phyloP scores from a whole-genome alignment of 2,329 filamentous ascomycete genomes.

The Cercospora zeina region DNA sequence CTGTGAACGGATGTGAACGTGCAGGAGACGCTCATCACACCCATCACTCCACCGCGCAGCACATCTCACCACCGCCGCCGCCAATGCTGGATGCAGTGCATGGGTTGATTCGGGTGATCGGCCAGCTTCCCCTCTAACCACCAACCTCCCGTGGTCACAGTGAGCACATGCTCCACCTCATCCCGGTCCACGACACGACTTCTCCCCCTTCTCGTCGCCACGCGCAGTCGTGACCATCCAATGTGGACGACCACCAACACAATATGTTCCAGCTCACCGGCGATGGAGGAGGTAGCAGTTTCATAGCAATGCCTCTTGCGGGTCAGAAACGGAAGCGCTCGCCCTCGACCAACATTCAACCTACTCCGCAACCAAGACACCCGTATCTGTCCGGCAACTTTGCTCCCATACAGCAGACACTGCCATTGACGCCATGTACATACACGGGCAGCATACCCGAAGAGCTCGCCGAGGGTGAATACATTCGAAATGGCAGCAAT shows the following conservation, averaged over 20 bases:
- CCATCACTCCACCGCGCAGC: not conserved
- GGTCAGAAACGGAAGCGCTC: constrained; percentile 38
- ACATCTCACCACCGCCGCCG: not conserved
- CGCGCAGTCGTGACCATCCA: not conserved
- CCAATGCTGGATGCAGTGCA: not conserved
- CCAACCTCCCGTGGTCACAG: not conserved
- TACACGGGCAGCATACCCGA: constrained; percentile 61
- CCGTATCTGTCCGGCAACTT: constrained; percentile 66
- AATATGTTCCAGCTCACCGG: constrained; percentile 10
- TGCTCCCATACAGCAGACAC: constrained; percentile 61
- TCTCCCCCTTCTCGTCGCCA: not conserved
- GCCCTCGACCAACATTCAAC: constrained; percentile 33
- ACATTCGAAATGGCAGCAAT: constrained; percentile 71
- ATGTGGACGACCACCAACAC: not conserved
- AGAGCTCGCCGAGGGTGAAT: constrained; percentile 69
- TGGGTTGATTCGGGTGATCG: not conserved
- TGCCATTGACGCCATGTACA: constrained; percentile 58
- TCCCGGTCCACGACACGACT: not conserved
- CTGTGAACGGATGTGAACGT: not conserved
- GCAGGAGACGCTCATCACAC: not conserved
- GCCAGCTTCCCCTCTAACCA: not conserved
- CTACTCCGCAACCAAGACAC: constrained; percentile 42
- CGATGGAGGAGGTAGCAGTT: constrained; percentile 5
- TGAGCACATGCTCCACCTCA: not conserved
- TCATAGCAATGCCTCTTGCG: constrained; percentile 3